These are phyloP conservation scores for Biscogniauxia sp. DNA, from an alignment of 2,329 filamentous ascomycete species.

Conservation along the genomic window DNA sequence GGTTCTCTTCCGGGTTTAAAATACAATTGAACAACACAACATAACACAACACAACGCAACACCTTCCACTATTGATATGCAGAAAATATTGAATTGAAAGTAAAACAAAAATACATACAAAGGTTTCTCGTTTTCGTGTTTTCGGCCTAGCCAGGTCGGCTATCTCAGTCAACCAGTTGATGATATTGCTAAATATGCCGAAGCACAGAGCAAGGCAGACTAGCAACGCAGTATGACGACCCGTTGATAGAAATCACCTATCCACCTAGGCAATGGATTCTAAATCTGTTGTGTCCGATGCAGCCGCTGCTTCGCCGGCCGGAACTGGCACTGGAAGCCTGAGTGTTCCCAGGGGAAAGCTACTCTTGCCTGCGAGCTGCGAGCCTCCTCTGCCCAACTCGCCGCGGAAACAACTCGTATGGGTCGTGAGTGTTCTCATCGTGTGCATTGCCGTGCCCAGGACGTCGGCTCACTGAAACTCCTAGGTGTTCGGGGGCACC, in stretches of 20 bases:
- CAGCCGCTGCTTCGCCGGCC: constrained; percentile 25
- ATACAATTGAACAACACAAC: no score
- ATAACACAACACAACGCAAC: no score
- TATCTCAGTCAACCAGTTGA: neutral
- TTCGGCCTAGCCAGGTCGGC: neutral
- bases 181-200: neutral
- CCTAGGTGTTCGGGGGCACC: constrained; percentile 87
- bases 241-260: constrained; percentile 7
- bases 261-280: constrained; percentile 25
- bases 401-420: constrained; percentile 73
- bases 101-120: neutral
- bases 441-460: constrained; percentile 4
- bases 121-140: neutral
- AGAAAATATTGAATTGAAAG: neutral
- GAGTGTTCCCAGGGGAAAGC: constrained; percentile 36
- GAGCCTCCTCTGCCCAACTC: constrained; percentile 75
- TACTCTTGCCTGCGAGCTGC: constrained; percentile 76
- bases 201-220: neutral
- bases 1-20: neutral
- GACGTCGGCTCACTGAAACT: constrained; percentile 7
- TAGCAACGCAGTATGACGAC: constrained; percentile 15
- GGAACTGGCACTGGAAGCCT: constrained; percentile 11
- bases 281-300: constrained; percentile 25
- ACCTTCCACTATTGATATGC: neutral
- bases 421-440: constrained; percentile 65